Evolutionary conservation across 2,329 filamentous ascomycete species (phyloP).

Genomic region (Teratosphaeria nubilosa): DNA sequence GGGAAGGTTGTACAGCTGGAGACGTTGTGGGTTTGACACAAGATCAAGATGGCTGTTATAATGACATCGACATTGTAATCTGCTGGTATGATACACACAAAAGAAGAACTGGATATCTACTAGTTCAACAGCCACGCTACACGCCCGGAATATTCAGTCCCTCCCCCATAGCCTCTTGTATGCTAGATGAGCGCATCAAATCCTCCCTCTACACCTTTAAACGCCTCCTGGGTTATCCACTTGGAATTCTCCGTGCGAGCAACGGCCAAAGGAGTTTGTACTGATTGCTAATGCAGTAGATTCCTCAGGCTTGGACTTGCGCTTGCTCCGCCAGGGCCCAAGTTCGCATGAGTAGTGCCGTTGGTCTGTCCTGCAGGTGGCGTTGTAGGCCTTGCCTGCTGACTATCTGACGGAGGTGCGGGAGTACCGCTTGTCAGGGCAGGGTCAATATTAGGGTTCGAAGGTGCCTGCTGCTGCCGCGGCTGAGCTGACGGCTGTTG

Average conservation of each 20-base stretch:
- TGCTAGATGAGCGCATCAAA: background rate
- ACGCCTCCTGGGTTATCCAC: background rate
- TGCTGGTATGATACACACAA: background rate
- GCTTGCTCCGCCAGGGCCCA: conserved; percentile 27
- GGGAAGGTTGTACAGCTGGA: background rate
- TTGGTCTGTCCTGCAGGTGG: conserved; percentile 16
- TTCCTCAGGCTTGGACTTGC: conserved; percentile 40
- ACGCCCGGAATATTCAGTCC: too few species aligned
- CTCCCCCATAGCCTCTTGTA: too few species aligned
- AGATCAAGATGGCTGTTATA: background rate
- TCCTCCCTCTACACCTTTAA: background rate
- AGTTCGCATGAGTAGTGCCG: conserved; percentile 4
- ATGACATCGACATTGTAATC: background rate
- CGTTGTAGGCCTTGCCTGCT: conserved; percentile 11
- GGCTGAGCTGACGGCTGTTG: conserved; percentile 5
- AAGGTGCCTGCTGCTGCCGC: conserved; percentile 5
- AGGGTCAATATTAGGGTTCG: conserved; percentile 2
- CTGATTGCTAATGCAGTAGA: conserved; percentile 29
- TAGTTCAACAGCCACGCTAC: background rate
- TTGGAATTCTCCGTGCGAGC: background rate
- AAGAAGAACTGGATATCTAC: background rate
- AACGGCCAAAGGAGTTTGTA: background rate
- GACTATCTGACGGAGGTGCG: background rate
- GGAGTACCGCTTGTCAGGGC: conserved; percentile 7
- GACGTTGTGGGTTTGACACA: background rate